These are phyloP conservation scores for Cryphonectria carpinicola DNA, from an alignment of 2,329 filamentous ascomycete genomes.

Conservation along the genomic window DNA sequence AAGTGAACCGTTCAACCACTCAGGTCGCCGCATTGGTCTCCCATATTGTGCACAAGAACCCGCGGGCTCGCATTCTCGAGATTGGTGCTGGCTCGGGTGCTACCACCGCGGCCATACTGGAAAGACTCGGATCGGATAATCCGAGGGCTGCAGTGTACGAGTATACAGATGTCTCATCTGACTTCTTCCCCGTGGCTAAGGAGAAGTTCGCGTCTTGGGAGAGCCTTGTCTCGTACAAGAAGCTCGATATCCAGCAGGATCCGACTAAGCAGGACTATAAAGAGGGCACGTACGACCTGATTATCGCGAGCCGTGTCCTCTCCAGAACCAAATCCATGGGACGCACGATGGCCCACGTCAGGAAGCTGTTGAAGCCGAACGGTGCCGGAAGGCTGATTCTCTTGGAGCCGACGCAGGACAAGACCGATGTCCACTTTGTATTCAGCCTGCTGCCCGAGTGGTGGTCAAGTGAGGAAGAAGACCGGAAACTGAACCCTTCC, in stretches of 20 bases:
- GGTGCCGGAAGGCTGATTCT: slow-evolving; percentile 38
- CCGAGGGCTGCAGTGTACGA: slow-evolving; percentile 28
- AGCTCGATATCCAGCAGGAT: slow-evolving; percentile 37
- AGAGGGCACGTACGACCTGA: slow-evolving; percentile 36
- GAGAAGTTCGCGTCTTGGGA: slow-evolving; percentile 36
- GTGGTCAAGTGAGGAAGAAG: slow-evolving; percentile 36
- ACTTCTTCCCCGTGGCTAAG: slow-evolving; percentile 33
- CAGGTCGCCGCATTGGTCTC: slow-evolving; percentile 34
- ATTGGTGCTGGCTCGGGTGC: slow-evolving; percentile 26
- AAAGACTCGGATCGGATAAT: slow-evolving; percentile 18
- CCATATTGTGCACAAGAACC: slow-evolving; percentile 34
- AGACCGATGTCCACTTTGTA: slow-evolving; percentile 31
- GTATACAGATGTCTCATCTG: slow-evolving; percentile 27
- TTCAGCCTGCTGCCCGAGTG: slow-evolving; percentile 44
- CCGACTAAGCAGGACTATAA: slow-evolving; percentile 38
- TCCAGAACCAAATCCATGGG: slow-evolving; percentile 35
- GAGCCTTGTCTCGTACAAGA: slow-evolving; percentile 36
- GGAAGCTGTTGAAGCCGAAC: slow-evolving; percentile 40
- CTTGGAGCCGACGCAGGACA: slow-evolving; percentile 29
- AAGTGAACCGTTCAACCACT: slow-evolving; percentile 32
- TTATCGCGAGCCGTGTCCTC: slow-evolving; percentile 39
- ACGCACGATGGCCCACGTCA: slow-evolving; percentile 34
- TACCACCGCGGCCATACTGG: slow-evolving; percentile 19
- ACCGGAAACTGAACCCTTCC: slow-evolving; percentile 25
- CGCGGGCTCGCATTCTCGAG: slow-evolving; percentile 27